Evolutionary conservation across 148 eudicot species (phyloP), one percentile per base, ranked within the genome.

Genomic region (Chenopodium quinoa): DNA sequence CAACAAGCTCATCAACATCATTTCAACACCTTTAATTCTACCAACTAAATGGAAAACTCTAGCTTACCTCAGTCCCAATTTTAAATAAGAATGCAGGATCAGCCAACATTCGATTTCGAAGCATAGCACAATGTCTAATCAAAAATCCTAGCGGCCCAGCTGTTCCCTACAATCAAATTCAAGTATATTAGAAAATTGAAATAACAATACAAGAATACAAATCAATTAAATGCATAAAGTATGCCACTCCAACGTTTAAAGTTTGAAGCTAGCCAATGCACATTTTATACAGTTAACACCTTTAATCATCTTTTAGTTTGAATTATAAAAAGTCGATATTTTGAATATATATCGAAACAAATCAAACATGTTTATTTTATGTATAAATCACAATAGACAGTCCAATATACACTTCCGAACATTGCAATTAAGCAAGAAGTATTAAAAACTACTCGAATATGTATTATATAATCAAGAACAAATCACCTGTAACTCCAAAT

Each of bases 31-130:
- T 75, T 75, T 2, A 12, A 9, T 3, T 14, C 22, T 8, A 40
- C n/a, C 79, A 81, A 5, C 46, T 37, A 17, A 71, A 71, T 20
- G 46, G n/a, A 40, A 7, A 32, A 69, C 27, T 25, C 60, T 13
- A 62, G 23, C 72, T n/a, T 77, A 94, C 98, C 96, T 94, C 96
- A n/a, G 94, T 94, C 72, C 98, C 98, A 83, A 94, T 91, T 94
- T 94, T 94, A 72, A 92, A 94, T 78, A 94, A 87, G 84, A 94
- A 94, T 10, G 94, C 84, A 17, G 97, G 94, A 86, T 94, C 98
- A 71, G 92, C 98, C 80, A 94, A 89, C 97, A 94, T 91, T 71
- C 97, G 78, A 78, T 92, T 90, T 40, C 98, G 86, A 44, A 94
- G 88, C 97, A 91, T 91, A 46, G 86, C 83, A 73, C 87, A 92